Evolutionary conservation across 305 asterid species (phyloP).

Genomic region (Lippia alba): DNA sequence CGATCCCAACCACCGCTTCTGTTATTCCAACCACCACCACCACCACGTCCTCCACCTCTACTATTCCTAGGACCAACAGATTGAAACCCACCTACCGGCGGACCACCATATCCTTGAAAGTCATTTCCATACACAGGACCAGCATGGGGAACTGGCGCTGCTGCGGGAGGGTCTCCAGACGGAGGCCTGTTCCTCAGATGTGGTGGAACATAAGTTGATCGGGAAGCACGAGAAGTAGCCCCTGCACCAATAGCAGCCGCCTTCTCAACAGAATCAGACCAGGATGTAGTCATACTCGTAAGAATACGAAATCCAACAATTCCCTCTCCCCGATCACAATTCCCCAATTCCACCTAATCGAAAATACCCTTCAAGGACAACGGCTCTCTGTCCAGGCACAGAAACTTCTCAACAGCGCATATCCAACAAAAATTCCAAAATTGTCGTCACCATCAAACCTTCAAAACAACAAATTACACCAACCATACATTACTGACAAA

Average conservation of each 20-base stretch:
- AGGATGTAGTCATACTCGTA: slow-evolving; percentile 81
- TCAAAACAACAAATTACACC: slow-evolving; percentile 21
- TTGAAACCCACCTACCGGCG: slow-evolving; percentile 52
- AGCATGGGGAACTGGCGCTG: slow-evolving; percentile 59
- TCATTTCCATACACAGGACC: slow-evolving; percentile 58
- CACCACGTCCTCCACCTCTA: slow-evolving; percentile 44
- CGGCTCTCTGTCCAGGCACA: slow-evolving; percentile 35
- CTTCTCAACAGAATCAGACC: slow-evolving; percentile 85
- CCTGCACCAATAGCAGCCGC: slow-evolving; percentile 57
- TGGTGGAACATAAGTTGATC: slow-evolving; percentile 77
- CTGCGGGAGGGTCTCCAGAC: slow-evolving; percentile 51
- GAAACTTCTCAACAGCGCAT: slow-evolving; percentile 41
- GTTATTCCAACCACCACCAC: slow-evolving; percentile 67
- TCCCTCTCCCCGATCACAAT: slow-evolving; percentile 38
- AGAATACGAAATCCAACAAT: slow-evolving; percentile 39
- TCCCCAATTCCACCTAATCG: slow-evolving; percentile 30
- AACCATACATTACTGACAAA: slow-evolving; percentile 26
- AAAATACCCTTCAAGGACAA: slow-evolving; percentile 36
- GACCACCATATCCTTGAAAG: slow-evolving; percentile 50
- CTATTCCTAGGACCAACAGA: slow-evolving; percentile 61
- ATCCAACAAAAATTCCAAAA: slow-evolving; percentile 42
- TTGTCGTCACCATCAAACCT: slow-evolving; percentile 47
- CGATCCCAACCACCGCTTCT: slow-evolving; percentile 75
- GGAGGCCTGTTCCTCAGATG: slow-evolving; percentile 83
- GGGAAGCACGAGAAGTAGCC: slow-evolving; percentile 44